These are phyloP conservation scores for Acer campestre DNA, from an alignment of 345 rosid species.

Conservation along the genomic window DNA sequence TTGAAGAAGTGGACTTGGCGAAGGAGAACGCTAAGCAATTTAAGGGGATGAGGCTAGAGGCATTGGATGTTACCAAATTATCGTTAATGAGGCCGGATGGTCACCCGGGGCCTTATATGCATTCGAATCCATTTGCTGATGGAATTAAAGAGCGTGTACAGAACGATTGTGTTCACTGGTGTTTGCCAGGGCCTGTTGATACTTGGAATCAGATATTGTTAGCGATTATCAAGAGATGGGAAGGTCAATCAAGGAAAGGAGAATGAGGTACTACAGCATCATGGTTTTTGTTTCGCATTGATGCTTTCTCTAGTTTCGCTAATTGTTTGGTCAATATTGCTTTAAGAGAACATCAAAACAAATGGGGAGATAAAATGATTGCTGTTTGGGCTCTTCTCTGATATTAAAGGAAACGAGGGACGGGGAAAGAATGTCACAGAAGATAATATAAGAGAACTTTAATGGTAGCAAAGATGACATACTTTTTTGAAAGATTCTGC, in stretches of 20 bases:
- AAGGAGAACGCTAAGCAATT: constrained; percentile 33
- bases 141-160: constrained; percentile 75
- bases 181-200: constrained; percentile 92
- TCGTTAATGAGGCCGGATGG: constrained; percentile 82
- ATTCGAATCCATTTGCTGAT: constrained; percentile 72
- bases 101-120: constrained; percentile 93
- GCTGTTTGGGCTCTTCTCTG: constrained; percentile 1
- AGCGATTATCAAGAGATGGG: constrained; percentile 64
- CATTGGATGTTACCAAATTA: constrained; percentile 70
- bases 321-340: constrained; percentile 9
- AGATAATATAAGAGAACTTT: constrained; percentile 8
- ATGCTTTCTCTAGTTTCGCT: not conserved
- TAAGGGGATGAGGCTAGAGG: constrained; percentile 51
- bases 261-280: constrained; percentile 18
- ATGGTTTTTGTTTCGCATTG: not conserved
- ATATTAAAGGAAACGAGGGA: not conserved
- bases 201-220: constrained; percentile 89
- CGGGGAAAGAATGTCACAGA: not conserved
- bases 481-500: constrained; percentile 6
- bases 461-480: constrained; percentile 8
- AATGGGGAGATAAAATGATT: constrained; percentile 8
- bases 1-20: constrained; percentile 61
- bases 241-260: constrained; percentile 19
- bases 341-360: constrained; percentile 4
- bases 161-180: constrained; percentile 98